Base-by-base conservation (phyloP, 768 basidiomycete species). In the Porphyrellus cyaneotinctus region DNA sequence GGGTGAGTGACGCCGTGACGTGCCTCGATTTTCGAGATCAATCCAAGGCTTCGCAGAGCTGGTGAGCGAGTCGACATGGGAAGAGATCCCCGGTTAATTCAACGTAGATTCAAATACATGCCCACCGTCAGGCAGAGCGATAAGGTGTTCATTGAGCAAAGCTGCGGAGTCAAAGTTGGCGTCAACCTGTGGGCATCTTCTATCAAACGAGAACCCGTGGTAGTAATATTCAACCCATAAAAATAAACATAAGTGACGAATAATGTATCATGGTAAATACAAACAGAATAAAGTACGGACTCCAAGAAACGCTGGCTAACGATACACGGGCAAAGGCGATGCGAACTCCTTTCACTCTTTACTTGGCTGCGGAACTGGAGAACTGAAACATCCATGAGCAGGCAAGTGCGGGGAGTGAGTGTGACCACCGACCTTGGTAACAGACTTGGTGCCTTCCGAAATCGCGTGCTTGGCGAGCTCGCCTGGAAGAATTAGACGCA, bases 401-500 rank as follows among this genome's bases (percentile, higher is more conserved):
- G 22, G 37, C 2, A 18, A 31, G 23, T 24, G 18, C 24, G 13
- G 8, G 2, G 24, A 38, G 18, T 15, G 12, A 37, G 24, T 6
- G 4, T 18, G 13, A 42, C 30, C n/a, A 70, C 81, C 15, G 46
- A 84, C 85, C 69, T 85, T 95, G 67, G 90, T 94, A 59, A 93
- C 91, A 44, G 87, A 88, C 74, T 93, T 93, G 56, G 91, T 95
- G 47, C 94, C 94, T 75, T 95, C 92, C 47, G 91, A 95, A 41
- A 69, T 69, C 4, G 69, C 68, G 31, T 69, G 68, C 79, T 95
- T 95, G 64, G 91, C 88, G 49, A 95, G 84, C 74, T 95, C 93
- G 70, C 91, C 93, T 62, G 95, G 94, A 23, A 99, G 87, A 72
- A 99, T 95, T 50, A 97, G 83, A 58, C 95, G 89, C 48, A 98